Base-by-base conservation (phyloP, 73 alveolate genomes). In the Stentor coeruleus region DNA sequence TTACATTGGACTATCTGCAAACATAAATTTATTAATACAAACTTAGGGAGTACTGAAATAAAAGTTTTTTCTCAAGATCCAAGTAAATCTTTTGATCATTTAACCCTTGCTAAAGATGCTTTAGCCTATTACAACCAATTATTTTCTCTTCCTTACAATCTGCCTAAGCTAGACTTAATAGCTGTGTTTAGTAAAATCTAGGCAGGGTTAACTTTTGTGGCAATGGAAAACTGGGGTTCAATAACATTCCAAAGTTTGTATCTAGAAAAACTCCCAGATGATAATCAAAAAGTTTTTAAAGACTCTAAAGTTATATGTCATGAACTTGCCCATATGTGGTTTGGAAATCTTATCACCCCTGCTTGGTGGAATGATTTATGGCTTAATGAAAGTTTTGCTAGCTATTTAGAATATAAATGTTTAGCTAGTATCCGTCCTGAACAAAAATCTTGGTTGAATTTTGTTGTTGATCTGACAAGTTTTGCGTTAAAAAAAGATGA, bases 311-410 rank as follows among this genome's bases (percentile, higher is more conserved):
- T 96, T 59, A 82, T 95, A 3, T 76, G 91, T 59, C 99, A 95
- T 80, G 99, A 95, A 81, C 86, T 93, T 74, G 93, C 98, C 30
- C 99, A 95, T 81, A 89, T 89, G 93, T 95, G 99, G 98, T 95
- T 95, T 82, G 99, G 99, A 6, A 93, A 95, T 82, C 89, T 83
- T 42, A 97, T 93, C 20, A 95, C 99, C 33, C 91, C 91, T 96
- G 87, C 87, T 74, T 95, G 99, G 98, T 95, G 99, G 99, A 88
- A 89, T 85, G 97, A 95, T 83, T 80, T 95, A 35, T 96, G 98
- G 97, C 83, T 96, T 66, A 93, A 95, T 88, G 98, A 93, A 92
- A 74, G 93, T 41, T 92, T 90, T 88, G 99, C 98, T 14, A 88
- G 76, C 35, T 87, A 84, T 77, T 84, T 87, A 35, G 83, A 84